A percentile compares a stretch with the other conserved stretches of the same genome.
Evolutionary conservation across 495 filamentous ascomycete species (phyloP).

Genomic region (Astrothelium macrocarpum): DNA sequence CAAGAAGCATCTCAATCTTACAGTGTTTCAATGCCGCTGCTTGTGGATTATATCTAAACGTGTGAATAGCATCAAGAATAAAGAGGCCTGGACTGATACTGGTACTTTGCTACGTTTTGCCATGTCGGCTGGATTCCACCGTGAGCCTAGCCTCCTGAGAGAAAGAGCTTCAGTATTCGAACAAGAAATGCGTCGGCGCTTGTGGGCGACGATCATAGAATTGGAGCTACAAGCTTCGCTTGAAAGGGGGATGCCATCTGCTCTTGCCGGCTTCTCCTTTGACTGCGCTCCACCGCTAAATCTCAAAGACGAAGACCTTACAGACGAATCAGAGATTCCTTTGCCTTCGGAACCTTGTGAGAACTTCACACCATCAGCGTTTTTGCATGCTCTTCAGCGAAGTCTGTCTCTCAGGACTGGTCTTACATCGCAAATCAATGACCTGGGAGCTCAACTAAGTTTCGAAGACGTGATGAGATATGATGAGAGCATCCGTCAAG

Average conservation of each 20-base stretch:
- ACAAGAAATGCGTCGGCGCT: slow-evolving; percentile 20
- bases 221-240: slow-evolving; percentile 21
- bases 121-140: slow-evolving; percentile 23
- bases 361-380: slow-evolving; percentile 13
- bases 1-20: slow-evolving; percentile 21
- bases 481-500: slow-evolving; percentile 17
- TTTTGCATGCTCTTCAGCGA: slow-evolving; percentile 10
- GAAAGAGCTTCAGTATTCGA: slow-evolving; percentile 18
- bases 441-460: slow-evolving; percentile 14
- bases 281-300: slow-evolving; percentile 19
- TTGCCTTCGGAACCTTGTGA: slow-evolving; percentile 1
- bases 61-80: slow-evolving; percentile 16
- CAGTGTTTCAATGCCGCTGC: slow-evolving; percentile 21
- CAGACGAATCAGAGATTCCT: slow-evolving; percentile 7
- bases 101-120: slow-evolving; percentile 19
- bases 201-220: slow-evolving; percentile 20
- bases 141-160: slow-evolving; percentile 17
- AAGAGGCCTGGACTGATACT: slow-evolving; percentile 19
- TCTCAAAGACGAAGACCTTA: slow-evolving; percentile 17
- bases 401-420: slow-evolving; percentile 14
- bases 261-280: slow-evolving; percentile 12
- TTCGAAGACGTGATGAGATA: slow-evolving; percentile 20
- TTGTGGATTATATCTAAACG: slow-evolving; percentile 11
- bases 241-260: slow-evolving; percentile 19
- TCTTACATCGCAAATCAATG: slow-evolving; percentile 18